Base-by-base conservation (phyloP, 2,329 filamentous ascomycete genomes). In the Cadophora sp. region DNA sequence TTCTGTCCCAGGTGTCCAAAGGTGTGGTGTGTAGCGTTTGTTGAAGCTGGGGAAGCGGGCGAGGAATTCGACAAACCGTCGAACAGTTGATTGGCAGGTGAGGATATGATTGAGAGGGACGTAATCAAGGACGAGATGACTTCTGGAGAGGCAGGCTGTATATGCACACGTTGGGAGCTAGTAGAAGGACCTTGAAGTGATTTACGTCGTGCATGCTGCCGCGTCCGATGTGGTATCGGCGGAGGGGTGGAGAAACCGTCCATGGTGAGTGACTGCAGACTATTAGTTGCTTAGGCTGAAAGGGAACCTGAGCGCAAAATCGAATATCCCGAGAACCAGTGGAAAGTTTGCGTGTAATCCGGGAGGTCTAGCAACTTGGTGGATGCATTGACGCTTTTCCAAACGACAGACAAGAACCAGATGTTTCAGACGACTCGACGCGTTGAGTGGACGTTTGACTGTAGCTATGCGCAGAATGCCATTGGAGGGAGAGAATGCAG, bases 41-140 rank as follows among this genome's bases (percentile, higher is more conserved):
- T 77, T 20, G 76, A 73, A 30, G 80, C 79, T 41, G 82, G 80
- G 16, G 81, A 78, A 68, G 78, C 78, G 24, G 83, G 80, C 8
- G 62, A 64, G 2, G 73, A 68, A 13, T 68, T 67, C 30, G 64
- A 66, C 2, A 60, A 83, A 79, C 82, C 83, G 73, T 94, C 91
- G 76, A 93, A 93, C 76, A 92, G 89, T 67, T 86, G 83, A 76
- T 85, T 87, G 64, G 90, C 85, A 24, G 91, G 90, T 59, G 87
- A 84, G 22, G 89, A 91, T 72, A 86, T 92, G 74, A 88, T 87
- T 73, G 87, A 87, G 45, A 91, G 83, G 63, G 85, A 93, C 70
- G 89, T 92, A 79, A 91, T 94, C 63, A 88, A 81, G 64, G 84
- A 86, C 30, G 87, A 89, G 66, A 90, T 93, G 76, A 94, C 86